Conservation (phyloP, 225 moss, liverwort and hornwort genomes). For the Climacium dendroides region DNA sequence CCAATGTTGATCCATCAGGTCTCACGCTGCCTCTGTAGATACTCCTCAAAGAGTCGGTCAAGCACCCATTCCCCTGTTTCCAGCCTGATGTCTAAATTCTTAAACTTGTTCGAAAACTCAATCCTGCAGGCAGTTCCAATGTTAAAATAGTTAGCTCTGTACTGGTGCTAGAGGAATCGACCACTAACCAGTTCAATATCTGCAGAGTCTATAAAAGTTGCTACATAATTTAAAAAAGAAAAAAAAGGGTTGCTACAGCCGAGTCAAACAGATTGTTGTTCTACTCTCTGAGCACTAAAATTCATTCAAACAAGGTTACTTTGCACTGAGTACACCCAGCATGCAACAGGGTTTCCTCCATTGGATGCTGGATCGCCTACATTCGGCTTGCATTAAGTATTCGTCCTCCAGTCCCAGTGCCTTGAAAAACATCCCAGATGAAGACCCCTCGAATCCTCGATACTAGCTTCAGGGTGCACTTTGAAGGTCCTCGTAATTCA, state of each 20-base stretch:
- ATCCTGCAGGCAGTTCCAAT: background rate
- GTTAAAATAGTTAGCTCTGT: background rate
- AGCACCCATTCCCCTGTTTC: background rate
- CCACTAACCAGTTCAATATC: background rate
- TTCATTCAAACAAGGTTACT: background rate
- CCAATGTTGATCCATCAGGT: background rate
- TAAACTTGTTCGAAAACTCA: background rate
- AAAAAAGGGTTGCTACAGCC: background rate
- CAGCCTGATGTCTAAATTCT: background rate
- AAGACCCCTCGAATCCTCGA: background rate
- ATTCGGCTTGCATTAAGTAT: background rate
- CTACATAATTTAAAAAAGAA: background rate
- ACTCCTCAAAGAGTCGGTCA: background rate
- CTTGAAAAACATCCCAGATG: background rate
- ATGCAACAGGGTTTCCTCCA: background rate
- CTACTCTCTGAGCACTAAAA: background rate
- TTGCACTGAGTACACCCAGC: no score
- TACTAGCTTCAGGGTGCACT: background rate
- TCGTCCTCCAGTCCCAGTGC: background rate
- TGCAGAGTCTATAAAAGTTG: background rate
- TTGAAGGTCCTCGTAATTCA: background rate
- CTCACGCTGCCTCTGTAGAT: background rate
- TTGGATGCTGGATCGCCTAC: background rate
- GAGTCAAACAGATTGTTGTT: background rate
- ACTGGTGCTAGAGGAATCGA: background rate